Evolutionary conservation across 306 rosid species (phyloP), one percentile per base, ranked within the genome.

Genomic region (Ochetophila trinervis): DNA sequence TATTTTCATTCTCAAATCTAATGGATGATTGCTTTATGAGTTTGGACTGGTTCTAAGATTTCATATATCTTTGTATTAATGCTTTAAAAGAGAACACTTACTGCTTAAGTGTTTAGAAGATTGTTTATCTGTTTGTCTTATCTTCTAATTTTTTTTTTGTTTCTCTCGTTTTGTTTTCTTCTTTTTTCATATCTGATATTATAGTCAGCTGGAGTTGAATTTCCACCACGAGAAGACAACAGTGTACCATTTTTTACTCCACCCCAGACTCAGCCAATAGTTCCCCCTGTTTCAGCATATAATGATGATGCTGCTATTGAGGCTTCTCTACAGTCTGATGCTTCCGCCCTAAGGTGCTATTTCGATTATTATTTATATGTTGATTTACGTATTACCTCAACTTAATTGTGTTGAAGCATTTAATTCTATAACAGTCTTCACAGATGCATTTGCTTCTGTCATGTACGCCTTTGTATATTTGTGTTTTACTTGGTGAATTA

Each of bases 171-270:
- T 57, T 40, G 54, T 65, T 24, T 15, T 48, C 48, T 47, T 27
- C 57, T 61, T 71, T 4, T 53, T 57, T 54, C 64, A 5, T 32
- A 37, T 72, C 55, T 67, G 24, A 62, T 74, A 58, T 76, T 49
- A 52, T 81, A 93, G 99, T 56, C 90, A 76, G 85, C 83, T 67
- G 99, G 99, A 81, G 90, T 93, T 81, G 97, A 86, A 54, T 93
- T 93, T 78, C 99, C 97, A 19, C 99, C 99, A 42, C 83, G 82
- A 71, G 88, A 72, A 24, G 96, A 83, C 70, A 81, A 78, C 73
- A 84, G 91, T 27, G 99, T 88, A 47, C 95, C 97, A 40, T 76
- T 93, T 64, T 93, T 93, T 72, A 93, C 97, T 63, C 97, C 99
- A 34, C 91, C 97, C 22, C 97, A 84, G 77, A 90, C 96, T 55